These are phyloP conservation scores for Streptanthus diversifolius DNA, from an alignment of 345 rosid genomes.

Conservation along the genomic window DNA sequence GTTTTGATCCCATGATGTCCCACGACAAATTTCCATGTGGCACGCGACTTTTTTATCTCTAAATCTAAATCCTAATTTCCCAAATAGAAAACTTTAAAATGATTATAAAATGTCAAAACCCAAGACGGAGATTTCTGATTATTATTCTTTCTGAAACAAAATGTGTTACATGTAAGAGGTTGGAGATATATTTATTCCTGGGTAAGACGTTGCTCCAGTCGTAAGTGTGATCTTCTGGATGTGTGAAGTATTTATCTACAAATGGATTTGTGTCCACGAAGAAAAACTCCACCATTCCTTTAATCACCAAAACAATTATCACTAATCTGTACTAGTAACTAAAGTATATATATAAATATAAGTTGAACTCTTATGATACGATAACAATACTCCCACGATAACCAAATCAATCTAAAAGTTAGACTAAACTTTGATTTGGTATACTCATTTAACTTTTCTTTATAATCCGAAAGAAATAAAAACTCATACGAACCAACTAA, in stretches of 20 bases:
- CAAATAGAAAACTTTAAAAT: neutral
- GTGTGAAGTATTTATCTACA: conserved; percentile 43
- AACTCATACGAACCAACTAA: too few species aligned
- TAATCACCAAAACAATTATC: neutral
- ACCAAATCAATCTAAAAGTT: too few species aligned
- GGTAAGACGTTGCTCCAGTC: conserved; percentile 51
- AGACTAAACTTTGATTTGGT: too few species aligned
- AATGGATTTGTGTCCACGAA: conserved; percentile 62
- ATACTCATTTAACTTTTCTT: too few species aligned
- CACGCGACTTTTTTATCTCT: conserved; percentile 42
- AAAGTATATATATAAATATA: too few species aligned
- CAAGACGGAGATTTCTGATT: neutral
- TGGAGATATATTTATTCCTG: conserved; percentile 34
- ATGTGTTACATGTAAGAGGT: conserved; percentile 39
- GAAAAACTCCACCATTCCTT: conserved; percentile 51
- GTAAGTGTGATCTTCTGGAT: conserved; percentile 39
- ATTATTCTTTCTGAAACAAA: neutral
- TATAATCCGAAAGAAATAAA: too few species aligned
- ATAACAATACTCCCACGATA: too few species aligned
- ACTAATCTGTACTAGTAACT: too few species aligned
- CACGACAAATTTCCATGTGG: conserved; percentile 61
- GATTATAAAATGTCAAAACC: neutral
- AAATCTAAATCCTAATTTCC: conserved; percentile 42
- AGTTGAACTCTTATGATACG: too few species aligned
- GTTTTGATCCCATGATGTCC: conserved; percentile 65